Evolutionary conservation across 768 basidiomycete species (phyloP).

Genomic region (Boletus tylopilopsis): DNA sequence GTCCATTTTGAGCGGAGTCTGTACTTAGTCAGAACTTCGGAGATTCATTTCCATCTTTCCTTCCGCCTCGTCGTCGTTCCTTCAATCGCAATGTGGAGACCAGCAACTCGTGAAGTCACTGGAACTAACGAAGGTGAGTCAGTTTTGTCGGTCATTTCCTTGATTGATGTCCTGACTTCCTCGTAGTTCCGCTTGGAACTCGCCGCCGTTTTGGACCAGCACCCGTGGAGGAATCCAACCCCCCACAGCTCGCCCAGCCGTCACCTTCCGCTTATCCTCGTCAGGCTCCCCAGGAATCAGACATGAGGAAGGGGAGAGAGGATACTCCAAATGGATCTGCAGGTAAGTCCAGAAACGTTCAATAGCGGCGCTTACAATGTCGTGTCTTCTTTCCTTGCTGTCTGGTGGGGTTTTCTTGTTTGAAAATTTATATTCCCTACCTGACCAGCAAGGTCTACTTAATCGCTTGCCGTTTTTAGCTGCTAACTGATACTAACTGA

Average conservation of each 20-base stretch:
- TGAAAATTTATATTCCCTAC: conserved; percentile 26
- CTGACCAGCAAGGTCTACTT: conserved; percentile 29
- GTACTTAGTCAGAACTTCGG: conserved; percentile 30
- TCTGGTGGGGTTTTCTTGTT: conserved; percentile 29
- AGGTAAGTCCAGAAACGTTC: conserved; percentile 60
- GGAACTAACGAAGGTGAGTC: conserved; percentile 90
- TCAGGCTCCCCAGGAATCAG: conserved; percentile 49
- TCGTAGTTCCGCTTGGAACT: conserved; percentile 72
- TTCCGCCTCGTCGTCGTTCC: conserved; percentile 25
- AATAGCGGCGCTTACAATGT: conserved; percentile 36
- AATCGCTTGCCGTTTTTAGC: conserved; percentile 34
- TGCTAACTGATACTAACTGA: conserved; percentile 65
- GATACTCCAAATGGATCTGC: conserved; percentile 66
- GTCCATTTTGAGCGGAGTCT: conserved; percentile 33
- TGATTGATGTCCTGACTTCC: conserved; percentile 13
- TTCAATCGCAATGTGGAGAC: conserved; percentile 72
- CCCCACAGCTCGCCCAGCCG: conserved; percentile 83
- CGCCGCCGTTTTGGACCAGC: conserved; percentile 91
- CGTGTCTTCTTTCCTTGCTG: conserved; percentile 35
- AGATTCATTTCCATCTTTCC: conserved; percentile 32
- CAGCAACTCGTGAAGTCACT: conserved; percentile 83
- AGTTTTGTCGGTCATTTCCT: background rate
- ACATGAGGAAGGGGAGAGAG: conserved; percentile 63
- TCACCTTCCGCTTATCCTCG: conserved; percentile 85
- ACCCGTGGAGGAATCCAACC: conserved; percentile 73